Percentiles rank a stretch among this genome's conserved stretches.
Evolutionary conservation across 768 basidiomycete species (phyloP).

Genomic region (Vararia minispora): DNA sequence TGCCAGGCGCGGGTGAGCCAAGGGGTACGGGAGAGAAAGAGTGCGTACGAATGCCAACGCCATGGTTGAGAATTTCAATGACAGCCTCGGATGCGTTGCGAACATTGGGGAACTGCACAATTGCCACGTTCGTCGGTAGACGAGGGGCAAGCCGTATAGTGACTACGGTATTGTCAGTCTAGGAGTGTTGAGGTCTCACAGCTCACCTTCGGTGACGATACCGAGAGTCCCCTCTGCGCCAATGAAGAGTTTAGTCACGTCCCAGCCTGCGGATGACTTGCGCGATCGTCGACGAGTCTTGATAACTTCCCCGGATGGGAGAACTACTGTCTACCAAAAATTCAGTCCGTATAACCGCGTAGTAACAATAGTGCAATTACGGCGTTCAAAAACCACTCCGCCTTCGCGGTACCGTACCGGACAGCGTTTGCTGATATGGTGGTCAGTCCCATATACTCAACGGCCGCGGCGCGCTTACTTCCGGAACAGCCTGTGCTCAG

Average conservation of each 20-base stretch:
- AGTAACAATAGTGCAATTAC: conserved; percentile 28
- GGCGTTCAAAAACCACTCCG: conserved; percentile 82
- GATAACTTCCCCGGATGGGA: conserved; percentile 83
- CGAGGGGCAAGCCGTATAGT: conserved; percentile 76
- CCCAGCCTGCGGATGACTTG: conserved; percentile 85
- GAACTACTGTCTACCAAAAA: conserved; percentile 62
- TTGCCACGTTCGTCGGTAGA: conserved; percentile 72
- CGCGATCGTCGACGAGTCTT: conserved; percentile 72
- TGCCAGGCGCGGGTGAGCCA: conserved; percentile 14
- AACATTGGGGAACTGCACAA: conserved; percentile 73
- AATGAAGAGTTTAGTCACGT: conserved; percentile 76
- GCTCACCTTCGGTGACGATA: conserved; percentile 73
- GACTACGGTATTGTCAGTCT: conserved; percentile 27
- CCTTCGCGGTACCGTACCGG: conserved; percentile 81
- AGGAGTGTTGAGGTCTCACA: background rate
- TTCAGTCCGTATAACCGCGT: background rate
- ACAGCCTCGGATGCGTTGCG: conserved; percentile 66
- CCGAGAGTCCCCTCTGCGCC: conserved; percentile 79
- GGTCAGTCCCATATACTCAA: too few relatives aligned
- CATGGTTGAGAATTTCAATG: conserved; percentile 57
- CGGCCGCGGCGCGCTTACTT: conserved; percentile 49
- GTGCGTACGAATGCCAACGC: conserved; percentile 62
- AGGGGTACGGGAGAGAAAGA: background rate
- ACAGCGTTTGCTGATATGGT: conserved; percentile 57
- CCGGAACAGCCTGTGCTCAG: conserved; percentile 80